Evolutionary conservation across 208 protist species (phyloP).

Genomic region (Crithidia bombi): DNA sequence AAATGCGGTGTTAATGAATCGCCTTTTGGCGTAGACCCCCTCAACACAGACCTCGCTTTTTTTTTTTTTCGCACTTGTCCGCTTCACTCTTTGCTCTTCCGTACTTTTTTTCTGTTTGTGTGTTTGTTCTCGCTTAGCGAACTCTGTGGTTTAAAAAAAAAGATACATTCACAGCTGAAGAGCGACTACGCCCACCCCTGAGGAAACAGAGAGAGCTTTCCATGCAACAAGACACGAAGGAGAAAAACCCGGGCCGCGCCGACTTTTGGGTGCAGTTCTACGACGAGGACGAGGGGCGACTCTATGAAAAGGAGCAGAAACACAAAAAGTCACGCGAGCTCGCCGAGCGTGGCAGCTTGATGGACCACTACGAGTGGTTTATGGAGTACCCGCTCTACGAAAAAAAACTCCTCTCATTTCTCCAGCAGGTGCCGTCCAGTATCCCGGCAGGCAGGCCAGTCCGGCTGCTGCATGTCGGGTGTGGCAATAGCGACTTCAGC

Average conservation of each 20-base stretch:
- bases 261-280: conserved; percentile 73
- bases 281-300: conserved; percentile 39
- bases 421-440: not conserved
- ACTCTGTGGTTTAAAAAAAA: too few relatives aligned
- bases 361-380: conserved; percentile 81
- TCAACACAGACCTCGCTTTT: too few relatives aligned
- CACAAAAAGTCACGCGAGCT: conserved; percentile 36
- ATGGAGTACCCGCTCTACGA: conserved; percentile 58
- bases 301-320: conserved; percentile 39
- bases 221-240: conserved; percentile 41
- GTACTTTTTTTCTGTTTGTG: conserved; percentile 2
- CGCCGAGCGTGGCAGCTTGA: conserved; percentile 34
- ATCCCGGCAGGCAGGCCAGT: not conserved
- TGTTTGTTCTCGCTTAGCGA: too few relatives aligned
- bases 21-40: too few relatives aligned
- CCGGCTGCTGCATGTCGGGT: conserved; percentile 57
- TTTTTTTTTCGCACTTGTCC: not conserved
- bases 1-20: too few relatives aligned
- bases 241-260: conserved; percentile 45
- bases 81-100: not conserved
- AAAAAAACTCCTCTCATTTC: conserved; percentile 13
- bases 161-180: too few relatives aligned
- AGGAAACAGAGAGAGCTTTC: not conserved
- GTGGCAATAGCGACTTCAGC: conserved; percentile 71
- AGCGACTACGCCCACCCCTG: too few relatives aligned